phyloP scores from a whole-genome alignment of 2,329 filamentous ascomycete species.

The Huntiella bhutanensis region DNA sequence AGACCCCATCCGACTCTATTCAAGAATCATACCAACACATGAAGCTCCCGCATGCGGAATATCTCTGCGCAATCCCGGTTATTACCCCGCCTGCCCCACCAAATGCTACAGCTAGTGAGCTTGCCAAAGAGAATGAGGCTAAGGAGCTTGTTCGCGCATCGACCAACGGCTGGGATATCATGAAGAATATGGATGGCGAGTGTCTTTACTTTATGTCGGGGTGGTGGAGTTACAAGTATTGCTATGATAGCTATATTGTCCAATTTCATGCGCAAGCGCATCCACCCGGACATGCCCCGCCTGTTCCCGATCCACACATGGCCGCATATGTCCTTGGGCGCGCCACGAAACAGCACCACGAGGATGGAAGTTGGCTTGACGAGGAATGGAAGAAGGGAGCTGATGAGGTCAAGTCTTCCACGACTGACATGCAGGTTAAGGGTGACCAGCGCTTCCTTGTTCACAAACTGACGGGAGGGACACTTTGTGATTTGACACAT shows the following conservation, averaged over 20 bases:
- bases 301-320: constrained; percentile 56
- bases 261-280: constrained; percentile 76
- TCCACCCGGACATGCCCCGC: constrained; percentile 47
- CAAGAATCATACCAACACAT: constrained; percentile 50
- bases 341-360: constrained; percentile 14
- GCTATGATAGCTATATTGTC: constrained; percentile 69
- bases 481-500: constrained; percentile 69
- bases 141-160: constrained; percentile 63
- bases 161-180: constrained; percentile 58
- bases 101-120: constrained; percentile 46
- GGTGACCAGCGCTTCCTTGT: constrained; percentile 75
- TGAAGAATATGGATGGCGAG: constrained; percentile 56
- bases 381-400: constrained; percentile 15
- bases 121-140: constrained; percentile 55
- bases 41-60: constrained; percentile 47
- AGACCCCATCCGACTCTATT: background rate
- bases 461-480: constrained; percentile 62
- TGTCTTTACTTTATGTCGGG: constrained; percentile 71
- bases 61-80: constrained; percentile 69
- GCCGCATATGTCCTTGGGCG: constrained; percentile 61
- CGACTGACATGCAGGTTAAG: constrained; percentile 50
- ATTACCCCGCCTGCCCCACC: constrained; percentile 38
- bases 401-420: constrained; percentile 8
- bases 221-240: constrained; percentile 95
- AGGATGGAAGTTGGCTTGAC: constrained; percentile 14